phyloP scores from a whole-genome alignment of 306 rosid species.

The Cucumis hystrix region DNA sequence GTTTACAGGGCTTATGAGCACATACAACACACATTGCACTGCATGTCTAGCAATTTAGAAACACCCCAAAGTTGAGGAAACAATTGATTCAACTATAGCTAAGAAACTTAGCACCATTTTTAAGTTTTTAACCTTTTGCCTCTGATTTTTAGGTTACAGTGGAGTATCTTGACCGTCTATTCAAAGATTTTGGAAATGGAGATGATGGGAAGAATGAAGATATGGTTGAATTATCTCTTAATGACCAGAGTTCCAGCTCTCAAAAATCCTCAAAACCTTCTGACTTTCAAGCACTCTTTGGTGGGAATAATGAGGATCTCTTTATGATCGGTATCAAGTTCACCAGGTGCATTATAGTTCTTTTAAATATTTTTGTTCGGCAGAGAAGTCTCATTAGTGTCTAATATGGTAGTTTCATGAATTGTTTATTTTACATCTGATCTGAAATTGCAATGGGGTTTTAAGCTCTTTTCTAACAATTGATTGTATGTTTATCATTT shows the following conservation, averaged over 20 bases:
- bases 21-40: not conserved
- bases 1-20: not conserved
- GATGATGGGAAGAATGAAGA: slow-evolving; percentile 25
- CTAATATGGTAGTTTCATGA: not conserved
- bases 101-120: not conserved
- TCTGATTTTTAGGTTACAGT: slow-evolving; percentile 41
- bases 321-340: slow-evolving; percentile 93
- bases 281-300: slow-evolving; percentile 69
- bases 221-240: slow-evolving; percentile 12
- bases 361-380: not conserved
- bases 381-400: not conserved
- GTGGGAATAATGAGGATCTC: slow-evolving; percentile 65
- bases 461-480: not conserved
- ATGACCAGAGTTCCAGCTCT: slow-evolving; percentile 20
- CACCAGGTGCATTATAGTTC: slow-evolving; percentile 33
- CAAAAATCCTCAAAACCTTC: slow-evolving; percentile 49
- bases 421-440: not conserved
- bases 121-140: not conserved
- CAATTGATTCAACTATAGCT: not conserved
- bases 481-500: not conserved
- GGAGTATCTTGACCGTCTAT: slow-evolving; percentile 70
- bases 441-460: not conserved
- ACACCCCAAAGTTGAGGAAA: not conserved
- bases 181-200: slow-evolving; percentile 56
- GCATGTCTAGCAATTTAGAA: not conserved